Base-by-base conservation (phyloP, 1,284 basidiomycete species). In the Amylostereum areolatum region DNA sequence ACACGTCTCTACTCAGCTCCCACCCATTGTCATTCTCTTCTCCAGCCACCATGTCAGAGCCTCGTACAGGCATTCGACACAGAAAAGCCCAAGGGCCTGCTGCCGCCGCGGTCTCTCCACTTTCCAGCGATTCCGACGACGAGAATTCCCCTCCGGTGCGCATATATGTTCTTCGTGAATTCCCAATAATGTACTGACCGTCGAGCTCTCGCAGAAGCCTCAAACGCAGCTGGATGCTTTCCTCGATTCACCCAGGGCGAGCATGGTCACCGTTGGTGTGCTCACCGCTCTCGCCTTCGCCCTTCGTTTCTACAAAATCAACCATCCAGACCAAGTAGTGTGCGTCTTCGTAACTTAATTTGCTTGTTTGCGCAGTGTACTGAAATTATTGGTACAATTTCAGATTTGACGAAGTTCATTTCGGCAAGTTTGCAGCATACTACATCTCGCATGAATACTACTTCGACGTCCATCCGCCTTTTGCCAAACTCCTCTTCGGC, bases 381-480 rank as follows among this genome's bases (percentile, higher is more conserved):
- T 49, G 43, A 52, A 36, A 42, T 30, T 48, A 28, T 9, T 44
- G 2, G 18, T n/a, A 32, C 28, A 36, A 18, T 51, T 24, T 6
- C 49, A 95, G 92, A 36, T 97, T 97, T 66, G 94, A 97, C 65
- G 94, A 97, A 71, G 94, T 97, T 10, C 94, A 97, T 64, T 97
- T 97, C 63, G 93, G 93, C 55, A 92, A 92, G 70, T 95, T 98
- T 66, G 93, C 94, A 18, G 82, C 89, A 5, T 90, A 92, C 67
- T 97, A 97, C 68, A 83, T 97, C 60, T 74, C 75, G 48, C 78
- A 93, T 55, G 82, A 97, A 69, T 99, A 97, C 73, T 98, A 98
- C 72, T 99, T 99, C 73, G 97, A 99, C 66, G 97, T 99, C 3
- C 97, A 99, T 62, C 96, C 96, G 36, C 96, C 96, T 11, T 83